These are phyloP conservation scores for Takashimella tepidaria DNA, from an alignment of 1,284 basidiomycete genomes.

Conservation along the genomic window DNA sequence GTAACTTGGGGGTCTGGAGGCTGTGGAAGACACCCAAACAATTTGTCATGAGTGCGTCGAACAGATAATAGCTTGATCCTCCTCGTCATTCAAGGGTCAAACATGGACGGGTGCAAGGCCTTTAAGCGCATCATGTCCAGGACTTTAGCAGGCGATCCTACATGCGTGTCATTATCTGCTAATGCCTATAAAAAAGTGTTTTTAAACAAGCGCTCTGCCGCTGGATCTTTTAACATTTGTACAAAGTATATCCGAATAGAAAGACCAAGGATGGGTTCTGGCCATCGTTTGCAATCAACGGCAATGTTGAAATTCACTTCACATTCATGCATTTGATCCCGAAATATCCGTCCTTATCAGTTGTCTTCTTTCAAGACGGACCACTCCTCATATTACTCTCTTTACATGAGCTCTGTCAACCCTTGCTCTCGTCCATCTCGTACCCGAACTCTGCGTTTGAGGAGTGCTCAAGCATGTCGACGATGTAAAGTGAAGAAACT, in stretches of 20 bases:
- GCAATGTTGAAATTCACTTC: not conserved
- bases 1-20: constrained; percentile 36
- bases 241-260: not conserved
- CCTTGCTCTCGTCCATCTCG: not conserved
- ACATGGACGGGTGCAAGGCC: constrained; percentile 35
- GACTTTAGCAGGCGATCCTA: constrained; percentile 32
- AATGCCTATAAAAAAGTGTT: constrained; percentile 29
- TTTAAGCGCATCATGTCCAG: constrained; percentile 25
- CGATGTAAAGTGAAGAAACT: constrained; percentile 21
- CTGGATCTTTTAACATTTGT: not conserved
- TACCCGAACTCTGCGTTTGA: too few species aligned
- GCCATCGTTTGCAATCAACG: not conserved
- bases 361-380: not conserved
- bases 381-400: not conserved
- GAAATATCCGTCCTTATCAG: not conserved
- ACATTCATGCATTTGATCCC: not conserved
- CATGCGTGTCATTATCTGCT: constrained; percentile 41
- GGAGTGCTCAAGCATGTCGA: constrained; percentile 18
- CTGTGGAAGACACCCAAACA: constrained; percentile 30
- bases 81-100: constrained; percentile 44
- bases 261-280: not conserved
- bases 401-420: not conserved
- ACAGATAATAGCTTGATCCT: constrained; percentile 23
- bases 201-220: not conserved
- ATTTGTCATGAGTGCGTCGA: constrained; percentile 19